These are phyloP conservation scores for Hypoxylon intermedium DNA, from an alignment of 495 filamentous ascomycete genomes.

Conservation along the genomic window DNA sequence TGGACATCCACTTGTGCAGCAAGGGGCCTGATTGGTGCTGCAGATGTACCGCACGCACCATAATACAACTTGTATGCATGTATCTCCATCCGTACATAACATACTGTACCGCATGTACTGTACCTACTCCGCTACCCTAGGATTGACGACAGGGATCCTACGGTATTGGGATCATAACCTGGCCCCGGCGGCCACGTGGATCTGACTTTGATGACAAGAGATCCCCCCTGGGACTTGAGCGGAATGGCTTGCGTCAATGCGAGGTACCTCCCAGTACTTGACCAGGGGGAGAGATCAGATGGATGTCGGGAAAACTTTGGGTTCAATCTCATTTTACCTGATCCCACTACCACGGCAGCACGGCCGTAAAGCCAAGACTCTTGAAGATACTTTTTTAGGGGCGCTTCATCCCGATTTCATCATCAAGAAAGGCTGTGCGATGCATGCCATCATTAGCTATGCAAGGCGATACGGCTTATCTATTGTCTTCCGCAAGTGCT, in stretches of 20 bases:
- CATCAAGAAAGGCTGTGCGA: slow-evolving; percentile 13
- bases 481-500: slow-evolving; percentile 2
- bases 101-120: slow-evolving; percentile 9
- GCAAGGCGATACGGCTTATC: slow-evolving; percentile 13
- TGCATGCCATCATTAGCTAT: no score
- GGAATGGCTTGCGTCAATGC: slow-evolving; percentile 38
- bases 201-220: slow-evolving; percentile 40
- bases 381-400: slow-evolving; percentile 10
- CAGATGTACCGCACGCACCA: no score
- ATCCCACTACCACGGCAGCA: slow-evolving; percentile 34
- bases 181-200: slow-evolving; percentile 55
- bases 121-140: no score
- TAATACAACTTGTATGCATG: no score
- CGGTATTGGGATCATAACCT: slow-evolving; percentile 51
- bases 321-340: slow-evolving; percentile 37
- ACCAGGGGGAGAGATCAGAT: slow-evolving; percentile 18
- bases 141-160: slow-evolving; percentile 38
- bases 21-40: no score
- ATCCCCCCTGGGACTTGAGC: slow-evolving; percentile 36
- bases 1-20: no score
- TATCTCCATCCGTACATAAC: slow-evolving; percentile 10
- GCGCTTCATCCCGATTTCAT: slow-evolving; percentile 6
- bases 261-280: slow-evolving; percentile 38
- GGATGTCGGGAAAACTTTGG: slow-evolving; percentile 1
- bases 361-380: slow-evolving; percentile 30